Conservation (phyloP, 2,329 filamentous ascomycete genomes). For the Chaetomium sp. region DNA sequence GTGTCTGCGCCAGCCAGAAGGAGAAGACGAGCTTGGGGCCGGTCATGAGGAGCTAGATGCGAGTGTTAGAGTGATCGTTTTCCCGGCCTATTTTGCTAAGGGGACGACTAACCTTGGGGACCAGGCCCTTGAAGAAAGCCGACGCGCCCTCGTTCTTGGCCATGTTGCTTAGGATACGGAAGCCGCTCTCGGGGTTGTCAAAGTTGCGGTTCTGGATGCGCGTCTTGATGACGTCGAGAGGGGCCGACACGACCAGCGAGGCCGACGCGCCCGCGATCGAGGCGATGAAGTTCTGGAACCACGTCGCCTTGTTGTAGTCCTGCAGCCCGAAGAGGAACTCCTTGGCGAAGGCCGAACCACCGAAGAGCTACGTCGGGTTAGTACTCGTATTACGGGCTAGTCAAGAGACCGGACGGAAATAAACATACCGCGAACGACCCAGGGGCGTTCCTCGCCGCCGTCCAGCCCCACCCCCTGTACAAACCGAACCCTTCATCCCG, state of each 20-base stretch:
- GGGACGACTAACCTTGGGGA: constrained; percentile 69
- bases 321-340: constrained; percentile 87
- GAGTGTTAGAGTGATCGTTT: constrained; percentile 19
- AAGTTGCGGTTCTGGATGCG: constrained; percentile 99
- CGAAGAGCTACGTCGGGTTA: constrained; percentile 72
- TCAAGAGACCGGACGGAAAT: not conserved
- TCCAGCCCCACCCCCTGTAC: constrained; percentile 97
- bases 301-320: constrained; percentile 94
- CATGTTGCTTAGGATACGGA: constrained; percentile 92
- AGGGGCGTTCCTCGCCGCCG: constrained; percentile 92
- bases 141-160: constrained; percentile 80
- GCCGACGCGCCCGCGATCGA: constrained; percentile 94
- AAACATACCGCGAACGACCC: constrained; percentile 90
- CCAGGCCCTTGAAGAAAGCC: constrained; percentile 96
- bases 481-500: constrained; percentile 92
- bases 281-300: constrained; percentile 96
- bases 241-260: constrained; percentile 93
- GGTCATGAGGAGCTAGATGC: constrained; percentile 82
- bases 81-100: not conserved
- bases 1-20: constrained; percentile 98
- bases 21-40: constrained; percentile 98
- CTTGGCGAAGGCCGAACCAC: constrained; percentile 95
- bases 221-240: constrained; percentile 96
- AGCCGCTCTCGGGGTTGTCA: constrained; percentile 92
- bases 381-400: constrained; percentile 5